phyloP scores from a whole-genome alignment of 1,284 basidiomycete genomes.

The Cryptococcus hybrid region DNA sequence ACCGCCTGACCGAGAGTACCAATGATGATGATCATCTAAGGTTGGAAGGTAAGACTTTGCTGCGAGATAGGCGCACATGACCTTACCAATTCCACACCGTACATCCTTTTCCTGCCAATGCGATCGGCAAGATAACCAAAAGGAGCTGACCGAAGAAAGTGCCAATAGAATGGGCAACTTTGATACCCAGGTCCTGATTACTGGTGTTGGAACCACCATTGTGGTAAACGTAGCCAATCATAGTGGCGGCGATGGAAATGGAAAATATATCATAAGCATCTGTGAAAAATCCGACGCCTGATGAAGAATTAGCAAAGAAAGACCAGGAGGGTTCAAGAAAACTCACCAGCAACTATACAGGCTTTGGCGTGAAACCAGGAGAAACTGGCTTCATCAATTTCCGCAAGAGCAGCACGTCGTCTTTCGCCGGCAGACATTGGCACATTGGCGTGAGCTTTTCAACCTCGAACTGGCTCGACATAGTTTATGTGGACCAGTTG shows the following conservation, averaged over 20 bases:
- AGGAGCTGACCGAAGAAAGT: slow-evolving; percentile 53
- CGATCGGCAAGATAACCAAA: slow-evolving; percentile 53
- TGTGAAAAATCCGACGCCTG: slow-evolving; percentile 48
- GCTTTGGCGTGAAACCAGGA: slow-evolving; percentile 56
- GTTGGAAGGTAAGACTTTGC: slow-evolving; percentile 1
- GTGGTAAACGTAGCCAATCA: slow-evolving; percentile 75
- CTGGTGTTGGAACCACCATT: slow-evolving; percentile 47
- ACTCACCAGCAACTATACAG: slow-evolving; percentile 50
- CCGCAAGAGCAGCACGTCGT: slow-evolving; percentile 67
- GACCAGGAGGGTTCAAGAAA: slow-evolving; percentile 2
- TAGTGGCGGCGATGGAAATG: slow-evolving; percentile 69
- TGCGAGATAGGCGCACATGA: not conserved
- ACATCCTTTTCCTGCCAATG: slow-evolving; percentile 53
- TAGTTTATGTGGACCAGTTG: not conserved
- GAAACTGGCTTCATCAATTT: slow-evolving; percentile 73
- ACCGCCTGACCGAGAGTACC: slow-evolving; percentile 54
- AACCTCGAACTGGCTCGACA: slow-evolving; percentile 14
- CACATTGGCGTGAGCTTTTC: slow-evolving; percentile 13
- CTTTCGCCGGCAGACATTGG: slow-evolving; percentile 45
- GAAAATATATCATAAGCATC: slow-evolving; percentile 53
- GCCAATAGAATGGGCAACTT: slow-evolving; percentile 59
- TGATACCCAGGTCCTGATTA: slow-evolving; percentile 66
- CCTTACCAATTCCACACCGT: slow-evolving; percentile 52
- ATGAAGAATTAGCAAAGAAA: not conserved
- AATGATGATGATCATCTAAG: slow-evolving; percentile 47